Evolutionary conservation across 2,329 filamentous ascomycete species (phyloP).

Genomic region (Helminthosporium solani): DNA sequence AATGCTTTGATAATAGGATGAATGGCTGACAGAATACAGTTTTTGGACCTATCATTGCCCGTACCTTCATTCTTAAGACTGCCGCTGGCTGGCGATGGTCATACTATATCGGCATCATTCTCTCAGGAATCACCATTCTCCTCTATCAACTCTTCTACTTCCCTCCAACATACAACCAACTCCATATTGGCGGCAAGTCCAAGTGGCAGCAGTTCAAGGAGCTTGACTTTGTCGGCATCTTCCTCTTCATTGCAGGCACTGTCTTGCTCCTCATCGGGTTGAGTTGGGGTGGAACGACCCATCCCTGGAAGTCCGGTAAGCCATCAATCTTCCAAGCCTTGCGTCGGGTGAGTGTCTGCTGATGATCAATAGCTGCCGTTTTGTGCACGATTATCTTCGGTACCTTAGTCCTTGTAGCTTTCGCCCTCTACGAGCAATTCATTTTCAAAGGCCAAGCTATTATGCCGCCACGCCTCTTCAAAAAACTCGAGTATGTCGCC

Average conservation of each 20-base stretch:
- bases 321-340: neutral
- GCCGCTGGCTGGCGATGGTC: conserved; percentile 43
- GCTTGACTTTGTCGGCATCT: conserved; percentile 49
- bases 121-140: conserved; percentile 43
- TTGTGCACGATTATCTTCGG: conserved; percentile 19
- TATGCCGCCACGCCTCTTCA: conserved; percentile 37
- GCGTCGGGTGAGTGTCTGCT: neutral
- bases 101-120: conserved; percentile 53
- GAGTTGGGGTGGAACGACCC: conserved; percentile 45
- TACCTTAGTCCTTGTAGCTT: conserved; percentile 24
- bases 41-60: conserved; percentile 53
- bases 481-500: conserved; percentile 29
- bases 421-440: conserved; percentile 25
- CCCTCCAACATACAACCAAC: conserved; percentile 47
- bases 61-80: conserved; percentile 44
- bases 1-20: neutral
- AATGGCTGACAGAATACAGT: conserved; percentile 18
- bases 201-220: conserved; percentile 26
- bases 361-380: conserved; percentile 17
- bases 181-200: conserved; percentile 34
- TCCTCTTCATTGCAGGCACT: conserved; percentile 47
- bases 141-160: conserved; percentile 52
- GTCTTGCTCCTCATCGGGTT: conserved; percentile 49
- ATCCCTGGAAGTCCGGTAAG: conserved; percentile 26
- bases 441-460: conserved; percentile 34